Evolutionary conservation across 2,329 filamentous ascomycete genomes (phyloP), one percentile per base, ranked within the genome.

Genomic region (Alternaria burnsii): DNA sequence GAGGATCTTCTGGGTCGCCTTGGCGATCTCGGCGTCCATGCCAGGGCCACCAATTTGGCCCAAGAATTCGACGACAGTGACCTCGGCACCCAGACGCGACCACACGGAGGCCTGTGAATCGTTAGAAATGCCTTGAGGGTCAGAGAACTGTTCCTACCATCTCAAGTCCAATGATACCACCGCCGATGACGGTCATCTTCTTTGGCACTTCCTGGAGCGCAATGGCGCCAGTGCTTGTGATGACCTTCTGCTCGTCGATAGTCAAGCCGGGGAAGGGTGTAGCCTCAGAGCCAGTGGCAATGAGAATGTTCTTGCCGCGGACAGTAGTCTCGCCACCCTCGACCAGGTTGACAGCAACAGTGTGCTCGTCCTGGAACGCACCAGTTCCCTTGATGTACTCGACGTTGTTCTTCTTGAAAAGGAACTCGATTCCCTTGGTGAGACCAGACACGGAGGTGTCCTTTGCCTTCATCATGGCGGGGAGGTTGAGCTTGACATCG

Each of bases 361-460:
- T 94, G 83, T 97, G 88, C 82, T 96, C 92, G 79, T 92, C 92
- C 74, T 90, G 86, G 78, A 98, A 97, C 47, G 92, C 86, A 70
- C 91, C 94, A 52, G 92, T 89, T 71, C 95, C 95, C 86, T 97
- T 97, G 84, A 98, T 87, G 82, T 98, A 99, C 79, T 98, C 93
- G 70, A 97, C 95, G 67, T 93, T 92, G 84, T 99, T 99, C 88
- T 99, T 98, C 89, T 98, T 98, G 83, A 99, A 91, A 66, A 99
- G 86, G 80, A 94, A 99, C 82, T 99, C 95, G 69, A 99, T 91
- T 80, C 95, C 95, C 86, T 98, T 98, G 69, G 95, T 99, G 70
- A 99, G 84, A 51, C 93, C 89, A 41, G 84, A 82, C 65, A 99
- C 95, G 53, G 95, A 96, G 36, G 89, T 91, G 53, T 99, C 94